phyloP scores from a whole-genome alignment of 306 rosid genomes.

The Argentina anserina region DNA sequence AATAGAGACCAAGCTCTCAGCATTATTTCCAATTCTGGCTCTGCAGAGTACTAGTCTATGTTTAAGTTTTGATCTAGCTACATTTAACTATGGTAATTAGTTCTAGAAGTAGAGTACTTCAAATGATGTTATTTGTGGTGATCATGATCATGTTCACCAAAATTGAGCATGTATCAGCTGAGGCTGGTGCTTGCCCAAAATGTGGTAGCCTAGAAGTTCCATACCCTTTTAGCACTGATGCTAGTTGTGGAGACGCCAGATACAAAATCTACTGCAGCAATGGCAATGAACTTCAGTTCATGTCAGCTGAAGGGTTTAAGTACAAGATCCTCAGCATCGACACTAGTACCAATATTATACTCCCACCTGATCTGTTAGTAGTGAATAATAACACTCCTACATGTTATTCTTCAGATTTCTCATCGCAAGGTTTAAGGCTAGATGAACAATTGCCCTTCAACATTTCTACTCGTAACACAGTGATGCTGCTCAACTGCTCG shows the following conservation, averaged over 20 bases:
- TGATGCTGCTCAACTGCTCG: conserved; percentile 65
- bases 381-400: conserved; percentile 21
- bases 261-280: conserved; percentile 56
- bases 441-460: conserved; percentile 68
- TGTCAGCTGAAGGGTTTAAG: conserved; percentile 49
- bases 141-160: conserved; percentile 16
- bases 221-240: conserved; percentile 68
- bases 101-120: conserved; percentile 5
- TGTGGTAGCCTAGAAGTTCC: conserved; percentile 68
- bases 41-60: neutral
- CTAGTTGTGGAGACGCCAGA: conserved; percentile 55
- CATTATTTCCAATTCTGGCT: conserved; percentile 18
- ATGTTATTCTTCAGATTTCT: conserved; percentile 66
- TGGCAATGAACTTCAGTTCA: conserved; percentile 48
- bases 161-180: conserved; percentile 26
- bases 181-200: conserved; percentile 40
- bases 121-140: conserved; percentile 29
- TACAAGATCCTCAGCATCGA: conserved; percentile 66
- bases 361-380: conserved; percentile 35
- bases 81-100: conserved; percentile 13
- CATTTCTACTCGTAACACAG: conserved; percentile 65
- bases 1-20: conserved; percentile 18
- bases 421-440: conserved; percentile 44
- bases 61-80: neutral
- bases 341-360: conserved; percentile 35